These are phyloP conservation scores for Avicennia marina DNA, from an alignment of 257 asterid species.

Conservation along the genomic window DNA sequence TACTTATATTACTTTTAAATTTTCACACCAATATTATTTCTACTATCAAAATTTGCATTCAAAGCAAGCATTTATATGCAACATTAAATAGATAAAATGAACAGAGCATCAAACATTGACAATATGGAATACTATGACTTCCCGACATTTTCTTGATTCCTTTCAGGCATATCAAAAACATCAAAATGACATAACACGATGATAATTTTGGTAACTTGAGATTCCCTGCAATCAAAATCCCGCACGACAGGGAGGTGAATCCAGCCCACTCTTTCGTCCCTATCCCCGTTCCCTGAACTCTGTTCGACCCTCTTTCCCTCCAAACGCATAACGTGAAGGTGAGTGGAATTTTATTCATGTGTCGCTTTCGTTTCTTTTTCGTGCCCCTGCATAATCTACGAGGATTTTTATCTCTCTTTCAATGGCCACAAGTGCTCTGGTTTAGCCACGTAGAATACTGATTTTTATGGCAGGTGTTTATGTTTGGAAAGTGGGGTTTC, in stretches of 20 bases:
- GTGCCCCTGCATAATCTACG: not conserved
- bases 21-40: too few species aligned
- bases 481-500: not conserved
- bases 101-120: too few species aligned
- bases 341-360: not conserved
- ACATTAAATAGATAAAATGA: too few species aligned
- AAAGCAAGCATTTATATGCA: too few species aligned
- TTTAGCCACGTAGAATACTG: not conserved
- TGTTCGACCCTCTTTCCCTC: not conserved
- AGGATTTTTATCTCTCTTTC: not conserved
- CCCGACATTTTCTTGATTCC: too few species aligned
- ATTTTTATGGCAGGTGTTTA: not conserved
- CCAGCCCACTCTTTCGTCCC: conserved; percentile 2
- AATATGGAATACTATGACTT: too few species aligned
- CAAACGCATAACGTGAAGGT: not conserved
- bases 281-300: conserved; percentile 7
- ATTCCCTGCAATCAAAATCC: not conserved
- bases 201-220: not conserved
- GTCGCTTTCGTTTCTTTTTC: not conserved
- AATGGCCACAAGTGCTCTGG: not conserved
- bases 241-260: not conserved
- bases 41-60: too few species aligned
- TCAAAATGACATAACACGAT: too few species aligned
- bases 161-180: too few species aligned
- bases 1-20: too few species aligned